A percentile compares a stretch with the other conserved stretches of the same genome.
Evolutionary conservation across 352 stramenopile species (phyloP).

Genomic region (Pythium rishiriense): DNA sequence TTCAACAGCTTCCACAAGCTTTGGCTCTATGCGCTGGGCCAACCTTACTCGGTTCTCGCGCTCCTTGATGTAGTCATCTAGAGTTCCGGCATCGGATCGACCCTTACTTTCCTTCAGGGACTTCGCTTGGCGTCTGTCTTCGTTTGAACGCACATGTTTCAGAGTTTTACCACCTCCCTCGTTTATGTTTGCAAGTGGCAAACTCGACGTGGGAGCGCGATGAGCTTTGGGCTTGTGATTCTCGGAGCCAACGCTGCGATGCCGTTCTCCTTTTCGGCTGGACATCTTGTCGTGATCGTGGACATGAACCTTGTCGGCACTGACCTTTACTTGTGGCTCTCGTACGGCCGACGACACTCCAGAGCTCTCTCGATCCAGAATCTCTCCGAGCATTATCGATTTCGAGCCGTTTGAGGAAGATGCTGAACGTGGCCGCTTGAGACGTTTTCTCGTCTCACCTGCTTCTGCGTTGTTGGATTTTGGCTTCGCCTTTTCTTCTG

Average conservation of each 20-base stretch:
- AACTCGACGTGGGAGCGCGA: background rate
- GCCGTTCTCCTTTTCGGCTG: background rate
- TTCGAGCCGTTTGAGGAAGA: constrained; percentile 12
- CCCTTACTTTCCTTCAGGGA: constrained; percentile 6
- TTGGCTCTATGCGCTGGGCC: background rate
- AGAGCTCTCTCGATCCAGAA: constrained; percentile 8
- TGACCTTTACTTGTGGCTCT: background rate
- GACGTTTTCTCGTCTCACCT: constrained; percentile 9
- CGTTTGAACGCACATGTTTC: background rate
- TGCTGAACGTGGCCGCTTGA: constrained; percentile 15
- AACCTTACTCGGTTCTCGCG: background rate
- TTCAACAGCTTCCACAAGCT: background rate
- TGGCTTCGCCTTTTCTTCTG: background rate
- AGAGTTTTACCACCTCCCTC: background rate
- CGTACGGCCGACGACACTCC: background rate
- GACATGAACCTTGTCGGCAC: background rate
- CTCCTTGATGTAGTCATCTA: constrained; percentile 24
- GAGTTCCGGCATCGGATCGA: background rate
- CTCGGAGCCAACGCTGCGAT: background rate
- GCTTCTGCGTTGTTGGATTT: background rate
- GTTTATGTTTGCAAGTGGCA: background rate
- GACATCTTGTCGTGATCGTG: background rate
- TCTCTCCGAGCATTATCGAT: background rate
- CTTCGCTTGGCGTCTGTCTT: background rate
- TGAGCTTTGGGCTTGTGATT: background rate